Base-by-base conservation (phyloP, 2,329 filamentous ascomycete genomes). In the Aspergillus candidus region DNA sequence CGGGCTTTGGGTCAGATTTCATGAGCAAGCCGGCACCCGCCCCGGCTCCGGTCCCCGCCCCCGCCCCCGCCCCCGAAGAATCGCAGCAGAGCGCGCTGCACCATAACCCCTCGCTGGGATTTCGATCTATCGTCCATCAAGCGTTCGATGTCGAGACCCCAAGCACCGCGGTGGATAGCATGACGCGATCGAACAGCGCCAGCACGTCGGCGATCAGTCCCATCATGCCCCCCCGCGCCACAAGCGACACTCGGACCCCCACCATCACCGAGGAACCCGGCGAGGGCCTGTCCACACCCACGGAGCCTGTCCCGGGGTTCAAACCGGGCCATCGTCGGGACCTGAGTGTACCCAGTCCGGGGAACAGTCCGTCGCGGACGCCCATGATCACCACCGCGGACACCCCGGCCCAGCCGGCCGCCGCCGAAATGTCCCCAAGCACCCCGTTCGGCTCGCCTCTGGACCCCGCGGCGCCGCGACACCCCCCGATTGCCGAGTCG, bases 181-280 rank as follows among this genome's bases (percentile, higher is more conserved):
- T 80, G n/a, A 70, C 66, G 31, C 70, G 81, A 48, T 82, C 77
- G 41, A 77, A 83, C 52, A 84, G 80, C 45, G 75, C 75, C 47
- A 81, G 79, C 49, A 83, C 81, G 7, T 73, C 75, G 38, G 72
- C 72, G 22, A 80, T 85, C 49, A 84, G 80, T 56, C 82, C 82
- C 2, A 84, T 85, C 42, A 82, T 84, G 61, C 53, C 64, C 35
- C 52, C 50, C 41, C 69, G 69, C 32, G 69, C 69, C 33, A 32
- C 57, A 56, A 51, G 62, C 45, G 50, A 69, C 49, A 52, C 65
- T 50, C 61, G 67, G 38, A 77, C 78, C 3, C 74, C 77, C 33
- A 73, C 73, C 1, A 81, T 82, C 50, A 68, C 69, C 18, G 78
- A 83, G 57, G 76, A 80, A 49, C 65, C 72, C 34, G 60, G 46